phyloP scores from a whole-genome alignment of 805 yeast species.

The Myxozyma udenii region DNA sequence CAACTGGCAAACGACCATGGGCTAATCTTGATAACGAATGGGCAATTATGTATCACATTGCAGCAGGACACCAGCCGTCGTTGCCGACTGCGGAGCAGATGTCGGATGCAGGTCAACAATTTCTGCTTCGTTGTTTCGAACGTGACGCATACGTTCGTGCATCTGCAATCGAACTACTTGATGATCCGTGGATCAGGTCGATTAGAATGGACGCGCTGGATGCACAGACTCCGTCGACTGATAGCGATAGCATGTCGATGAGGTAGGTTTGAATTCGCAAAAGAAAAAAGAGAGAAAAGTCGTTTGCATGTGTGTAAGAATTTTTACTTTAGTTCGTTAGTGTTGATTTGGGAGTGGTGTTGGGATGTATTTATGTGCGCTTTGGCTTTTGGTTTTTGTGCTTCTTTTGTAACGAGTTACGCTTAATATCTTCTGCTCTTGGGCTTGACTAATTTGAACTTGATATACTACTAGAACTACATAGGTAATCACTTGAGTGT shows the following conservation, averaged over 20 bases:
- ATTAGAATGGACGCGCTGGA: slow-evolving; percentile 25
- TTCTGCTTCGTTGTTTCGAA: slow-evolving; percentile 71
- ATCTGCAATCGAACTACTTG: slow-evolving; percentile 76
- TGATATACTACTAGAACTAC: too few relatives aligned
- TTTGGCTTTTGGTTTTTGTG: too few relatives aligned
- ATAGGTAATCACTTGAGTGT: too few relatives aligned
- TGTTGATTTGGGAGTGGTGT: too few relatives aligned
- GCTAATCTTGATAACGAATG: slow-evolving; percentile 92
- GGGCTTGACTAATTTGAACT: too few relatives aligned
- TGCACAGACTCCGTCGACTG: slow-evolving; percentile 24
- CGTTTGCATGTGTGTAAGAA: too few relatives aligned
- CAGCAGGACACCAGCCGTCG: slow-evolving; percentile 88
- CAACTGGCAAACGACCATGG: slow-evolving; percentile 96
- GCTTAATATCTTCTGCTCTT: too few relatives aligned
- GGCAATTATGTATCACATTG: slow-evolving; percentile 98
- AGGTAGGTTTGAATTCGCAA: too few relatives aligned
- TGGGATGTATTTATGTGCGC: too few relatives aligned
- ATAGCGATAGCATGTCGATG: slow-evolving; percentile 24
- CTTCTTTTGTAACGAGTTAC: too few relatives aligned
- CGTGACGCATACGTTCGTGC: slow-evolving; percentile 79
- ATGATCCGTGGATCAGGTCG: slow-evolving; percentile 79
- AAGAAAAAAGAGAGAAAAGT: too few relatives aligned
- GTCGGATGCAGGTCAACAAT: slow-evolving; percentile 66
- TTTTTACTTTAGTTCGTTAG: too few relatives aligned
- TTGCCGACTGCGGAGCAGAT: slow-evolving; percentile 77